Evolutionary conservation across 805 yeast species (phyloP).

Genomic region (Kodamaea laetipori): DNA sequence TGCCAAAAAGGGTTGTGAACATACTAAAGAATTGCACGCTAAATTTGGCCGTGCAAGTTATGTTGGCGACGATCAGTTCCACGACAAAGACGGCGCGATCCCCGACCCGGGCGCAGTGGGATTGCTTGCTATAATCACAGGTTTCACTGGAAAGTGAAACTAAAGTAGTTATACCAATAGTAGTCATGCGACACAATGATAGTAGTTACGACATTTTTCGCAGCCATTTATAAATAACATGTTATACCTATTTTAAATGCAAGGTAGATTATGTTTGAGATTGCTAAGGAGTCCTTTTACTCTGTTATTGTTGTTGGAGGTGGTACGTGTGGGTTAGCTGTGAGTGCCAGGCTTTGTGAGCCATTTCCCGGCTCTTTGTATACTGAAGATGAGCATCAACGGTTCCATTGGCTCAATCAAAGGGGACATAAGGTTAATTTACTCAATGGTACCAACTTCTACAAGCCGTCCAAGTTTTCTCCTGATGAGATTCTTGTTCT

Average conservation of each 20-base stretch:
- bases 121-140: constrained; percentile 59
- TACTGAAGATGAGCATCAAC: constrained; percentile 50
- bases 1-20: constrained; percentile 74
- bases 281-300: constrained; percentile 25
- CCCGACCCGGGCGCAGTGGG: constrained; percentile 98
- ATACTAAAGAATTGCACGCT: constrained; percentile 74
- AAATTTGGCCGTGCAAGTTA: constrained; percentile 93
- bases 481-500: constrained; percentile 38
- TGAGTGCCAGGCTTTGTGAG: constrained; percentile 45
- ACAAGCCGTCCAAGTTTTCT: constrained; percentile 20
- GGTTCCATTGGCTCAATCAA: constrained; percentile 47
- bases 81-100: constrained; percentile 63
- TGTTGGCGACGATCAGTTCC: constrained; percentile 64
- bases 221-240: constrained; percentile 1
- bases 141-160: constrained; percentile 28
- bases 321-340: constrained; percentile 48
- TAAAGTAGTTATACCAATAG: constrained; percentile 7
- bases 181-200: constrained; percentile 7
- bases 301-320: constrained; percentile 48
- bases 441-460: constrained; percentile 10
- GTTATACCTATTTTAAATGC: neutral
- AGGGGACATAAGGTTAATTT: constrained; percentile 32
- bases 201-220: constrained; percentile 11
- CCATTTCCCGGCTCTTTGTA: constrained; percentile 43
- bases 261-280: constrained; percentile 7